Percentiles rank a stretch among this genome's conserved stretches.
These are phyloP conservation scores for Trametes polyzona DNA, from an alignment of 1,284 basidiomycete species.

Conservation along the genomic window DNA sequence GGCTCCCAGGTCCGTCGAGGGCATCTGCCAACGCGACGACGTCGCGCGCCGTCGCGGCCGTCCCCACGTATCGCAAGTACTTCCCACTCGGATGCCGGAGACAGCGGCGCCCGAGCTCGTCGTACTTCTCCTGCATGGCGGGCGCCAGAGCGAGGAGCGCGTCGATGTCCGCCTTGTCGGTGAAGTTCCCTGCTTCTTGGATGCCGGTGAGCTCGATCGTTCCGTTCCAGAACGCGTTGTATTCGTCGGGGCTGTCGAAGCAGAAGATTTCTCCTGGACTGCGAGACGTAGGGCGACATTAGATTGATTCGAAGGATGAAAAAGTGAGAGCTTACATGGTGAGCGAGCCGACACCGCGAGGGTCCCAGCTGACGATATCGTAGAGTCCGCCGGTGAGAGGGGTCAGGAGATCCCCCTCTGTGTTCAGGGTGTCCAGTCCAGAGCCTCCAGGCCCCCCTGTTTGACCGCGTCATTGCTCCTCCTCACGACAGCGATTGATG, in stretches of 20 bases:
- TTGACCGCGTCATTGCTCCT: not conserved
- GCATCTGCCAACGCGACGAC: slow-evolving; percentile 8
- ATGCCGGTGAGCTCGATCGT: slow-evolving; percentile 8
- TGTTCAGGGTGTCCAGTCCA: not conserved
- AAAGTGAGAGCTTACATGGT: not conserved
- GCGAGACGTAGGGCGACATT: not conserved
- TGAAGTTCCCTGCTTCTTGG: slow-evolving; percentile 6
- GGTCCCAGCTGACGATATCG: slow-evolving; percentile 14
- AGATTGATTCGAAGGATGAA: not conserved
- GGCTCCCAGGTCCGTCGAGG: slow-evolving; percentile 13
- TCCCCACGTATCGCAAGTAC: slow-evolving; percentile 16
- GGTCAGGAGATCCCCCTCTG: not conserved
- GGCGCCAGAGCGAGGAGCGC: slow-evolving; percentile 7
- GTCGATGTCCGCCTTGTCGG: slow-evolving; percentile 1
- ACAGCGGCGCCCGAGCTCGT: slow-evolving; percentile 1
- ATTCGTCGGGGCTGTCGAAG: slow-evolving; percentile 12
- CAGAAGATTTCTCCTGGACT: slow-evolving; percentile 12
- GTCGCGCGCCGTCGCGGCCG: slow-evolving; percentile 15
- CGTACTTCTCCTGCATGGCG: slow-evolving; percentile 9
- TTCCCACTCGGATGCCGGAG: slow-evolving; percentile 1
- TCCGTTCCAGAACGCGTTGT: slow-evolving; percentile 9
- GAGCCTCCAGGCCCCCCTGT: not conserved
- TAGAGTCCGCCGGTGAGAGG: slow-evolving; percentile 1
- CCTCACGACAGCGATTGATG: too few species aligned
- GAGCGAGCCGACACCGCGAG: slow-evolving; percentile 10